Base-by-base conservation (phyloP, 306 rosid genomes). In the Mimosa bimucronata region DNA sequence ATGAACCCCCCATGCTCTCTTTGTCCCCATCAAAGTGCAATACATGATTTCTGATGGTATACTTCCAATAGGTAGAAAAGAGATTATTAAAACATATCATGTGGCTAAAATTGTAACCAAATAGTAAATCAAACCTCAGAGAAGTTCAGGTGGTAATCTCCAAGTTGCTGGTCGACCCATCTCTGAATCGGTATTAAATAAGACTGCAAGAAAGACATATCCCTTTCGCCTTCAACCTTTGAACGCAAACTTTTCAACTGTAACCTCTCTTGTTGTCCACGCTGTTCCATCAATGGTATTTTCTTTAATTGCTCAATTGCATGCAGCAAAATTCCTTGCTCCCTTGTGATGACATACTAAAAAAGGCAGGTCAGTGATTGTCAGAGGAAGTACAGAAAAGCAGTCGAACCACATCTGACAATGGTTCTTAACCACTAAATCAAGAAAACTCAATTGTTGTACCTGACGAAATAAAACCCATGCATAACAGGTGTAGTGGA, bases 401-500 rank as follows among this genome's bases (percentile, higher is more conserved):
- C 53, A 71, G 74, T 71, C 74, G 67, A 75, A 75, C 74, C 13
- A 31, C 3, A 73, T 30, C 7, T 71, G 69, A 52, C 55, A 60
- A 38, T 79, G 38, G 38, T 50, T 73, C 8, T 57, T 80, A 4
- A 58, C 65, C 30, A 70, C 44, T 73, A 55, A 65, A 67, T 44
- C 55, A 61, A 66, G 77, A 64, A 62, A 30, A 64, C 74, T 75
- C 60, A 44, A 45, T 15, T 60, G 53, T 19, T 77, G 71, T 86
- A 95, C 99, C 98, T 95, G 99, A 66, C 97, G 98, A 84, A 93
- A 93, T 78, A 95, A 85, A 75, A 95, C 97, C 99, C 99, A 95
- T 79, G 96, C 95, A 90, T 88, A 93, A 88, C 98, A 90, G 70
- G 99, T 93, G 79, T 82, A 83, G 85, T 95, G 99, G 70, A 95